Base-by-base conservation (phyloP, 1,284 basidiomycete genomes). In the Inonotus obliquus region DNA sequence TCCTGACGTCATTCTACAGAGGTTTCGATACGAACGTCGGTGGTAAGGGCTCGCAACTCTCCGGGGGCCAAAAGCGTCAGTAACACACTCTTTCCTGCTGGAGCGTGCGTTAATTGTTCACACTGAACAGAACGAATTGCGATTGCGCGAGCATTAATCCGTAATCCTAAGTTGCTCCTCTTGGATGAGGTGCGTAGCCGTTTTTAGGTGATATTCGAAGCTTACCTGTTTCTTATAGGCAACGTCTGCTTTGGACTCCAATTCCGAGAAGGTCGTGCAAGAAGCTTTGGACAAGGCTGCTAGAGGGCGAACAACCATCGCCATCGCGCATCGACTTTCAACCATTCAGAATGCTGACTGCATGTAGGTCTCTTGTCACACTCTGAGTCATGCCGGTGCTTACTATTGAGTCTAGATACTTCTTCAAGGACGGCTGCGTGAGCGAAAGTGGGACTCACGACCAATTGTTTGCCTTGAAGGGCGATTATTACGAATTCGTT, bases 181-280 rank as follows among this genome's bases (percentile, higher is more conserved):
- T 79, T 96, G 61, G 92, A 95, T 71, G 92, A 96, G 76, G 32
- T 32, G 9, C 32, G 32, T 32, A 32, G 32, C 32, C 9, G 4
- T 32, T 32, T 9, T 32, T 4, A 9, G 4, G 32, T 32, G 32
- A 32, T 32, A 32, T 32, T 9, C 4, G 32, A 9, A 4, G 32
- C 32, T 32, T 9, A 32, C 32, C 32, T 9, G 32, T 9, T 9
- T 32, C 32, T 32, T 32, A 4, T 9, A 32, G 32, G 95, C 95
- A 2, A 98, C 96, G 0, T 94, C 92, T n/a, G 96, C 94, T 1
- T 81, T 99, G 32, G 96, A 99, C 75, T 93, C 92, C 25, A 91
- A 89, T 67, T 94, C 92, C 37, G 97, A 99, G 76, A 91, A 91
- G 71, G 87, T 98, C 49, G 96, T 99, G 4, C 96, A 99, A 71